phyloP scores from a whole-genome alignment of 1,284 basidiomycete genomes.

The Cryptococcus sp. region DNA sequence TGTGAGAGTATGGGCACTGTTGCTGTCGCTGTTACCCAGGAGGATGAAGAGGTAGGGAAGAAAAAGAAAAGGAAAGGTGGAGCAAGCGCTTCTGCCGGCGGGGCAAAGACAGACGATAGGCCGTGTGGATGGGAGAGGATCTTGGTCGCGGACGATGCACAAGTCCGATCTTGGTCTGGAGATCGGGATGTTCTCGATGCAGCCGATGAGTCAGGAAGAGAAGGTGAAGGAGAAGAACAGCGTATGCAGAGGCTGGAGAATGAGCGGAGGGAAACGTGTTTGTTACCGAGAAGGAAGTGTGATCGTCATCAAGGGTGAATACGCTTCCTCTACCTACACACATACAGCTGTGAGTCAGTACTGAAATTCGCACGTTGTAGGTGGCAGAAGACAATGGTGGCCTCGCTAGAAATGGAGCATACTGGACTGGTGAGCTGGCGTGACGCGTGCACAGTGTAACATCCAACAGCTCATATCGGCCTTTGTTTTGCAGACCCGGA shows the following conservation, averaged over 20 bases:
- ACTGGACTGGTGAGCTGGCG: constrained; percentile 28
- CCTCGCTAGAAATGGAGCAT: constrained; percentile 35
- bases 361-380: constrained; percentile 4
- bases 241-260: constrained; percentile 3
- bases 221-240: constrained; percentile 3
- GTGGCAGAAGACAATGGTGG: constrained; percentile 43
- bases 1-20: constrained; percentile 21
- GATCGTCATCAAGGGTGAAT: constrained; percentile 45
- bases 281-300: constrained; percentile 30
- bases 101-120: constrained; percentile 25
- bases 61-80: constrained; percentile 23
- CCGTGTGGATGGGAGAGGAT: constrained; percentile 42
- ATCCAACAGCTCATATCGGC: neutral
- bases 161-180: constrained; percentile 21
- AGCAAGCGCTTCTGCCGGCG: neutral
- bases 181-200: neutral
- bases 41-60: constrained; percentile 21
- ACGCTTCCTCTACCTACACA: neutral
- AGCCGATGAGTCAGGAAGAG: constrained; percentile 1
- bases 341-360: neutral
- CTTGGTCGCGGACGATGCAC: constrained; percentile 37
- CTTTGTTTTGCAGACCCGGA: constrained; percentile 13
- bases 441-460: neutral
- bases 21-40: constrained; percentile 1
- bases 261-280: constrained; percentile 16